Conservation (phyloP, 768 basidiomycete genomes). For the Suillus sp. region DNA sequence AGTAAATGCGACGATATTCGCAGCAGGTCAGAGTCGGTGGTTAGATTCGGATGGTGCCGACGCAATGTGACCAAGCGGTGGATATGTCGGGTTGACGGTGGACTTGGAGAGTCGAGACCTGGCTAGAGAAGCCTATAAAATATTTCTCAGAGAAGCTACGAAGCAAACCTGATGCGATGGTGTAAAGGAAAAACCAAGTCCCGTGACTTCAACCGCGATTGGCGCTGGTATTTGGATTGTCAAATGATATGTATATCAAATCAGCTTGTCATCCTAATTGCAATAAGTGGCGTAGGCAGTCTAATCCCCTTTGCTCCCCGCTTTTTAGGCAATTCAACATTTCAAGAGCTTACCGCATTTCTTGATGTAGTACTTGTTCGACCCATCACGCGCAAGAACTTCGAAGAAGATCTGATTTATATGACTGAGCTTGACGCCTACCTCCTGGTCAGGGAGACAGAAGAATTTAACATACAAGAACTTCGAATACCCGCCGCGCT, state of each 20-base stretch:
- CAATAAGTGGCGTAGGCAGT: background rate
- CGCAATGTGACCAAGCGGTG: background rate
- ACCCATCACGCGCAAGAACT: no score
- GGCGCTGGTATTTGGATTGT: background rate
- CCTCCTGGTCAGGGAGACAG: no score
- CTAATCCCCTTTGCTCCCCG: no score
- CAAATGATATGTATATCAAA: background rate
- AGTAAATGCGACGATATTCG: no score
- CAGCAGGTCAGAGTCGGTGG: background rate
- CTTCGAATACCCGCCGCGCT: background rate
- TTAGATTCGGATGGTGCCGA: background rate
- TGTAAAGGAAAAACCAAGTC: background rate
- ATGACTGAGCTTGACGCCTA: no score
- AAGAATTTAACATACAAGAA: no score
- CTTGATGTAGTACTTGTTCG: no score
- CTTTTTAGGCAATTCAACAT: no score
- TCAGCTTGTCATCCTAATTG: background rate
- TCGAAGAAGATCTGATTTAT: no score
- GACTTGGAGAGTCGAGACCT: background rate
- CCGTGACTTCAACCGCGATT: background rate
- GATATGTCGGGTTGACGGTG: no score
- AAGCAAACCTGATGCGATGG: background rate
- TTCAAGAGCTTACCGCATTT: no score
- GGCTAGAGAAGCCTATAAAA: background rate
- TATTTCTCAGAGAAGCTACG: background rate